Evolutionary conservation across 352 stramenopile genomes (phyloP).

Genomic region (Phytophthora sansomeana): DNA sequence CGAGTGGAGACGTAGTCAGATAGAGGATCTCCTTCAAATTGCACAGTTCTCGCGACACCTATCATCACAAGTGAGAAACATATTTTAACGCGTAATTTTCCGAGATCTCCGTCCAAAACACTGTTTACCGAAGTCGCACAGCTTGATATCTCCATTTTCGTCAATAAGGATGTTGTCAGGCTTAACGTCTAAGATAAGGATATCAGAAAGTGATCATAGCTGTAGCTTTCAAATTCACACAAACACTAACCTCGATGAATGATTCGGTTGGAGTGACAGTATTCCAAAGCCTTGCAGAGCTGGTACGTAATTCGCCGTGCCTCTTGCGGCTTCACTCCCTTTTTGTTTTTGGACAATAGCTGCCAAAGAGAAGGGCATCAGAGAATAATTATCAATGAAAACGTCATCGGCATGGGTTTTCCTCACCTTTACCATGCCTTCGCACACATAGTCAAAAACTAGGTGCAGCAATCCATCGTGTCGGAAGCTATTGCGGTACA

Average conservation of each 20-base stretch:
- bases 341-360: constrained; percentile 67
- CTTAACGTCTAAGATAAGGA: constrained; percentile 70
- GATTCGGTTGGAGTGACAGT: constrained; percentile 80
- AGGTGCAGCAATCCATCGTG: constrained; percentile 79
- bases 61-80: neutral
- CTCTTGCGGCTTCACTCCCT: constrained; percentile 60
- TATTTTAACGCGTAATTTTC: constrained; percentile 3
- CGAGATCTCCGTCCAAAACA: neutral
- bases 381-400: neutral
- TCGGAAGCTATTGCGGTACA: constrained; percentile 82
- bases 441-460: constrained; percentile 81
- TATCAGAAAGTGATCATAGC: neutral
- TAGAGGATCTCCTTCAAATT: constrained; percentile 80
- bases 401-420: neutral
- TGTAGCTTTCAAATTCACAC: neutral
- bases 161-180: constrained; percentile 87
- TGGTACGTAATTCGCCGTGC: constrained; percentile 69
- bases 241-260: constrained; percentile 76
- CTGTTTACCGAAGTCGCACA: constrained; percentile 78
- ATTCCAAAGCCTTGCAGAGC: constrained; percentile 78
- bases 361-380: constrained; percentile 15
- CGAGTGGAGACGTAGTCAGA: constrained; percentile 84
- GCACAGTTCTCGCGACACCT: constrained; percentile 76
- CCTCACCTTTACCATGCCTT: constrained; percentile 74
- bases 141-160: constrained; percentile 69